A percentile compares a stretch with the other conserved stretches of the same genome.
These are phyloP conservation scores for Blastomyces parvus DNA, from an alignment of 2,329 filamentous ascomycete genomes.

Conservation along the genomic window DNA sequence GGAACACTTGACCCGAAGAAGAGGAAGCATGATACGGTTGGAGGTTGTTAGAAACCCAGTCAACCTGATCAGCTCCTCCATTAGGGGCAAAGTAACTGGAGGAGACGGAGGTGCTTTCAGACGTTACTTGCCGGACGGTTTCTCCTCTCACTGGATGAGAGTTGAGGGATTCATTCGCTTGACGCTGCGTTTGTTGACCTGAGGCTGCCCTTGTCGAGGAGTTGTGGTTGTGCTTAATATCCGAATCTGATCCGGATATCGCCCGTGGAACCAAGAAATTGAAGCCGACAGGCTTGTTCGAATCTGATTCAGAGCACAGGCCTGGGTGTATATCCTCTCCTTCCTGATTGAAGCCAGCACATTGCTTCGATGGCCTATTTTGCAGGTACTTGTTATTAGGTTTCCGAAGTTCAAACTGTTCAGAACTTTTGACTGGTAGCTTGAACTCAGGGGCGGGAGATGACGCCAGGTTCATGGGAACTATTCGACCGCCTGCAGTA, in stretches of 20 bases:
- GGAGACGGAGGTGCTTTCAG: conserved; percentile 14
- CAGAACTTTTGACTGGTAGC: conserved; percentile 18
- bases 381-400: not conserved
- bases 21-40: conserved; percentile 15
- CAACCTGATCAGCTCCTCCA: conserved; percentile 12
- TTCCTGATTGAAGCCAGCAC: not conserved
- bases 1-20: not conserved
- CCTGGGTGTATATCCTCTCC: not conserved
- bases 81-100: conserved; percentile 13
- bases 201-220: not conserved
- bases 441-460: conserved; percentile 31
- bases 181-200: conserved; percentile 1
- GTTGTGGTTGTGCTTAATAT: not conserved
- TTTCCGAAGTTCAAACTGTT: conserved; percentile 8
- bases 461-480: conserved; percentile 34
- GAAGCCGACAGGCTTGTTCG: not conserved
- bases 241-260: not conserved
- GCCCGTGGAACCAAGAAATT: not conserved
- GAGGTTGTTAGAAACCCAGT: conserved; percentile 16
- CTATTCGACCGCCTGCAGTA: conserved; percentile 41
- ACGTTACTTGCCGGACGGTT: not conserved
- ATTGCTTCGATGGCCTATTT: not conserved
- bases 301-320: not conserved
- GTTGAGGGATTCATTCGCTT: not conserved
- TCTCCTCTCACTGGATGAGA: not conserved